A percentile compares a stretch with the other conserved stretches of the same genome.
Evolutionary conservation across 2,329 filamentous ascomycete species (phyloP).

Genomic region (Emericellopsis atlantica): DNA sequence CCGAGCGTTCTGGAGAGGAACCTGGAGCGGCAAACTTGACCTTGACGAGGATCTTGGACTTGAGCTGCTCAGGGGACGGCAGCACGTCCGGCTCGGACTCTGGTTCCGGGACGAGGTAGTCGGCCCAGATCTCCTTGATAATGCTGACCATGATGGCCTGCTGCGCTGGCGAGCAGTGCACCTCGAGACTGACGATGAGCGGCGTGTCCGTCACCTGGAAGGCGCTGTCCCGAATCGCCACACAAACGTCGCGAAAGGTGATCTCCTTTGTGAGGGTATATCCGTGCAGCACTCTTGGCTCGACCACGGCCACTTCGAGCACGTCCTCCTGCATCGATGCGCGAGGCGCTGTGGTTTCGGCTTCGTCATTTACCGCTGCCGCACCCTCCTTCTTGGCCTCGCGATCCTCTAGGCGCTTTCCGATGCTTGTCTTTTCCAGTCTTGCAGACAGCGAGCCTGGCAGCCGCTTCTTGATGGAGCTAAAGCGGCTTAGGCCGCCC

Average conservation of each 20-base stretch:
- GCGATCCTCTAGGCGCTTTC: conserved; percentile 25
- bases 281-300: conserved; percentile 74
- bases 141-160: conserved; percentile 87
- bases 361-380: conserved; percentile 1
- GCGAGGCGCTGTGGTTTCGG: background rate
- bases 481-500: background rate
- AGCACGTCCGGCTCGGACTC: conserved; percentile 35
- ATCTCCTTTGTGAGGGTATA: conserved; percentile 87
- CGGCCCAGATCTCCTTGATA: conserved; percentile 76
- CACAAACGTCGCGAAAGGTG: conserved; percentile 75
- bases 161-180: conserved; percentile 70
- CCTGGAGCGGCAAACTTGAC: conserved; percentile 53
- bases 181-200: conserved; percentile 87
- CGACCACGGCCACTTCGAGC: conserved; percentile 25
- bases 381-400: conserved; percentile 2
- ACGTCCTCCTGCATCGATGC: conserved; percentile 5
- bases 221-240: conserved; percentile 64
- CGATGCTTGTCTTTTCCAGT: conserved; percentile 34
- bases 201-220: conserved; percentile 68
- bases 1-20: conserved; percentile 16
- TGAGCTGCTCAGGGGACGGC: conserved; percentile 57
- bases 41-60: conserved; percentile 72
- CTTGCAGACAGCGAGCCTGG: conserved; percentile 27
- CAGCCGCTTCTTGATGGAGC: conserved; percentile 40
- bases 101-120: conserved; percentile 48